These are phyloP conservation scores for Linnemannia schmuckeri DNA, from an alignment of 192 early-diverging fungal genomes.

Conservation along the genomic window DNA sequence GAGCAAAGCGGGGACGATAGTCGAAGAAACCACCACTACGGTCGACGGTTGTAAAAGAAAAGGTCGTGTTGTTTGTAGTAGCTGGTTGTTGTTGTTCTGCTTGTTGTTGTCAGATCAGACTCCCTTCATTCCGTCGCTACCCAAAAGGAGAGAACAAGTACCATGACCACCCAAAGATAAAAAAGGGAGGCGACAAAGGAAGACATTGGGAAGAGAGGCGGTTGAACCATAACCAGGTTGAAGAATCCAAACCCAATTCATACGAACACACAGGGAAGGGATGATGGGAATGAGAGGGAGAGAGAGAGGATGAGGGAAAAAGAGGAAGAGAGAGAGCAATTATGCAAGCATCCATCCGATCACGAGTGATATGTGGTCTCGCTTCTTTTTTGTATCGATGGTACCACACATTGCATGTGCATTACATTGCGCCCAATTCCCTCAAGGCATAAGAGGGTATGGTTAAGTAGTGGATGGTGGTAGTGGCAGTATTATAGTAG, in stretches of 20 bases:
- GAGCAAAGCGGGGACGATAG: not conserved
- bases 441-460: not conserved
- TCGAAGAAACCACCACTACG: not conserved
- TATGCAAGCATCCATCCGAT: not conserved
- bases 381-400: not conserved
- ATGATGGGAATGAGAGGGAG: not conserved
- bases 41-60: not conserved
- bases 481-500: not conserved
- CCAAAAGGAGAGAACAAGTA: not conserved
- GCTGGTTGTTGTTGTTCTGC: no score
- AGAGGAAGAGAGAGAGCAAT: not conserved
- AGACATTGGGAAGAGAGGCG: not conserved
- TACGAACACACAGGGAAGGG: not conserved
- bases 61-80: not conserved
- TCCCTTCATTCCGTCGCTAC: not conserved
- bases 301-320: not conserved
- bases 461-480: not conserved
- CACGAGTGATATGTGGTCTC: not conserved
- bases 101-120: not conserved
- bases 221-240: not conserved
- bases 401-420: constrained; percentile 5
- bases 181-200: not conserved
- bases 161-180: not conserved
- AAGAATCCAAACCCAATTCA: not conserved
- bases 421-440: not conserved